Percentiles rank a stretch among this genome's conserved stretches.
Conservation (phyloP, 768 basidiomycete species). For the Mycena polygramma region DNA sequence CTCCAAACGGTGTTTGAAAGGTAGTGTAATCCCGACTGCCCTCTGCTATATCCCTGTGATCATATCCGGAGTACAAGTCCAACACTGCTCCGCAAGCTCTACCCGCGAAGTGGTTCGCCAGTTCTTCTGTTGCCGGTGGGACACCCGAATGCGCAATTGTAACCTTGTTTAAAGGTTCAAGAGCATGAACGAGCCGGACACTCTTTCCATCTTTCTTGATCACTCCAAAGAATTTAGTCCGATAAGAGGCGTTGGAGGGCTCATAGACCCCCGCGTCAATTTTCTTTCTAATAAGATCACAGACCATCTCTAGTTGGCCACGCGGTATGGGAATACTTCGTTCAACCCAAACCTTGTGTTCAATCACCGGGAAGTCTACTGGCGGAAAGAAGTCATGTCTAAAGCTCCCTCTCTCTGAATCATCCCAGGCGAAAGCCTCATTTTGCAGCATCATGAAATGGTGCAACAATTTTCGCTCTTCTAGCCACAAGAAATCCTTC, state of each 20-base stretch:
- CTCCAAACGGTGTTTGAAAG: slow-evolving; percentile 42
- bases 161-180: slow-evolving; percentile 42
- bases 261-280: slow-evolving; percentile 28
- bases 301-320: slow-evolving; percentile 25
- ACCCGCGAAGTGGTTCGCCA: slow-evolving; percentile 1
- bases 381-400: background rate
- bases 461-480: slow-evolving; percentile 36
- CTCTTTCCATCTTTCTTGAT: slow-evolving; percentile 36
- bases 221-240: slow-evolving; percentile 49
- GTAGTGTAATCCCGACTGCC: slow-evolving; percentile 44
- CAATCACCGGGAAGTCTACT: no score
- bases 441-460: slow-evolving; percentile 41
- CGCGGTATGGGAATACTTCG: slow-evolving; percentile 27
- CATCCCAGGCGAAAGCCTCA: slow-evolving; percentile 6
- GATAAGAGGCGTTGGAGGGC: slow-evolving; percentile 35
- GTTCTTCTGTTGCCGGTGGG: slow-evolving; percentile 32
- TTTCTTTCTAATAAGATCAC: slow-evolving; percentile 30
- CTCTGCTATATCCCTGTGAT: slow-evolving; percentile 40
- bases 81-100: slow-evolving; percentile 32
- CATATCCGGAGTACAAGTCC: slow-evolving; percentile 41
- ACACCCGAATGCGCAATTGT: slow-evolving; percentile 37
- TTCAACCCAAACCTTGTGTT: no score
- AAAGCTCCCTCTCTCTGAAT: slow-evolving; percentile 1
- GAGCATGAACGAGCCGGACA: slow-evolving; percentile 39
- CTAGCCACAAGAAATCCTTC: slow-evolving; percentile 36